Base-by-base conservation (phyloP, 805 yeast species). In the Clavispora asparagi region DNA sequence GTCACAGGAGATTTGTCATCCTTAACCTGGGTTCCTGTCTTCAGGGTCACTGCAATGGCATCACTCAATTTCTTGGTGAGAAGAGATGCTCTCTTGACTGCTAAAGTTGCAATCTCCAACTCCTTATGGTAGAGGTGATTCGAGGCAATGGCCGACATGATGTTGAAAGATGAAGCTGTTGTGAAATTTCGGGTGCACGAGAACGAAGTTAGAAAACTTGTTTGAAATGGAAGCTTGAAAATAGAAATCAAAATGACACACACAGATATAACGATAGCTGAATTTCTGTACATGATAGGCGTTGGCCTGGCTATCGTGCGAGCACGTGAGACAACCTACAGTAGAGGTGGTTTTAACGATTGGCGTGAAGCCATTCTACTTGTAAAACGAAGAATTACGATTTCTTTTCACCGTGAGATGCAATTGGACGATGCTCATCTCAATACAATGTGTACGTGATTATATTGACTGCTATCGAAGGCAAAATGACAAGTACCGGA, bases 1-100 rank as follows among this genome's bases (percentile, higher is more conserved):
- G 99, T 94, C 13, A 94, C 99, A 1, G 99, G 99, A 1, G 97
- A 88, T 51, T 82, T 81, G 63, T 92, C 99, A 36, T 78, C 77
- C 62, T 94, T 94, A 49, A 89, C 83, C 46, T 89, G 78, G 40
- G 87, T 73, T 6, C 75, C 75, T 23, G 86, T 51, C 68, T 73
- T 48, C 65, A 64, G 51, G 58, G 77, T 61, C 61, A 68, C 54
- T 58, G 73, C 54, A 71, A 76, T 56, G 63, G 76, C 55, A 76
- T 83, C 84, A 64, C 79, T 82, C 49, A 79, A 79, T 57, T 73
- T 71, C 58, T 79, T 78, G 19, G 97, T 89, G 47, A 92, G 72
- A 16, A 78, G 59, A 1, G 95, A 80, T 1, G 99, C 98, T 59
- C 94, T 77, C 57, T 82, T 87, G 19, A 94, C 97, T 0, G 98